phyloP scores from a whole-genome alignment of 1,284 basidiomycete species.

The Psilocybe mexicana region DNA sequence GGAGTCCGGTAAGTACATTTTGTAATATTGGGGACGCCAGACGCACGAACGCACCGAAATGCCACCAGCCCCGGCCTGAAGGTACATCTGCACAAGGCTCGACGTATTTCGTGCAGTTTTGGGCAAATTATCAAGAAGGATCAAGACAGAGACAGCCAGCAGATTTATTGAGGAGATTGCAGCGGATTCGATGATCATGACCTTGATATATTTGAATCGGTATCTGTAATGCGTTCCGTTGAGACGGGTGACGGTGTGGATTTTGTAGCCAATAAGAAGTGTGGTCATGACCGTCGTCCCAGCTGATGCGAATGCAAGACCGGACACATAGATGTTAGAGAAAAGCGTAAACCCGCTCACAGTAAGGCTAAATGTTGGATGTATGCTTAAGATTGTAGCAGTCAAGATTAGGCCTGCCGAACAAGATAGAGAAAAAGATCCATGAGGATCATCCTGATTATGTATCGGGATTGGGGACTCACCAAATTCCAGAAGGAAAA shows the following conservation, averaged over 20 bases:
- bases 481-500: background rate
- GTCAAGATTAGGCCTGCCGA: background rate
- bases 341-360: background rate
- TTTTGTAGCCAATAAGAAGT: background rate
- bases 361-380: too few relatives aligned
- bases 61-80: background rate
- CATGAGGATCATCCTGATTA: too few relatives aligned
- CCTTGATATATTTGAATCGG: background rate
- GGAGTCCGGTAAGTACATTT: too few relatives aligned
- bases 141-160: background rate
- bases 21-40: background rate
- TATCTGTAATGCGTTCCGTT: background rate
- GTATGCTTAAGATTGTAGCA: background rate
- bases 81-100: background rate
- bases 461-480: background rate
- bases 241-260: background rate
- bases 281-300: slow-evolving; percentile 1
- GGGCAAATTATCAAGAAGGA: background rate
- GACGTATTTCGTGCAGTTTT: background rate
- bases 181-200: background rate
- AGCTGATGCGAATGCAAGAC: background rate
- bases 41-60: background rate
- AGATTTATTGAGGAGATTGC: background rate
- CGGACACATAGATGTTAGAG: background rate
- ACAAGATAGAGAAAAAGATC: too few relatives aligned